Base-by-base conservation (phyloP, 1,284 basidiomycete genomes). In the Cryptococcus hybrid region DNA sequence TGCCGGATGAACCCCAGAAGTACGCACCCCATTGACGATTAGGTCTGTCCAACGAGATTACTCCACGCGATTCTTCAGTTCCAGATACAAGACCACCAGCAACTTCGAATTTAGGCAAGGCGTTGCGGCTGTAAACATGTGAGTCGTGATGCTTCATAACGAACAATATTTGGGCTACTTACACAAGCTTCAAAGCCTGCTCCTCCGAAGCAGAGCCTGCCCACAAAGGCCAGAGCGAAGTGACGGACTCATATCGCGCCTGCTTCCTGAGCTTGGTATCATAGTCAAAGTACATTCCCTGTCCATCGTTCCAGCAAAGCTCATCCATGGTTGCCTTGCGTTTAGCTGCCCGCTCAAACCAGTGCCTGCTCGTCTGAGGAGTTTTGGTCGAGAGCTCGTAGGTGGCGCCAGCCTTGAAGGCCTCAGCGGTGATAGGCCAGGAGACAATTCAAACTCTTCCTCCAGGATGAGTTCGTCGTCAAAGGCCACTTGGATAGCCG, bases 241-340 rank as follows among this genome's bases (percentile, higher is more conserved):
- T 99, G 42, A 92, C 95, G 71, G 88, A 90, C 81, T 99, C 96
- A 73, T 98, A 99, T 66, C 92, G 77, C 62, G 88, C 90, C 81
- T 96, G 93, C 78, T 88, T 88, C 81, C 90, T 86, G 75, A 88
- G 84, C 54, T 86, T 88, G 12, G 90, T 94, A 76, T 99, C 93
- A 71, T 96, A 99, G 78, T 99, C 95, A 74, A 92, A 96, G 83
- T 94, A 99, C 70, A 98, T 81, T 64, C 85, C 86, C 82, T 91
- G 89, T 74, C 87, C 92, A 75, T 97, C 93, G 76, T 98, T 96
- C 96, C 96, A 92, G 69, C 92, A 84, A 80, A 96, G 95, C 79
- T 88, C 86, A 82, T 98, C 92, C 73, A 98, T 94, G 73, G 87
- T 85, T 56, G 86, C 82, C 79, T 86, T 86, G 66, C 93, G 84